phyloP scores from a whole-genome alignment of 176 grass and related monocot genomes.

The Ampelocalamus luodianensis region DNA sequence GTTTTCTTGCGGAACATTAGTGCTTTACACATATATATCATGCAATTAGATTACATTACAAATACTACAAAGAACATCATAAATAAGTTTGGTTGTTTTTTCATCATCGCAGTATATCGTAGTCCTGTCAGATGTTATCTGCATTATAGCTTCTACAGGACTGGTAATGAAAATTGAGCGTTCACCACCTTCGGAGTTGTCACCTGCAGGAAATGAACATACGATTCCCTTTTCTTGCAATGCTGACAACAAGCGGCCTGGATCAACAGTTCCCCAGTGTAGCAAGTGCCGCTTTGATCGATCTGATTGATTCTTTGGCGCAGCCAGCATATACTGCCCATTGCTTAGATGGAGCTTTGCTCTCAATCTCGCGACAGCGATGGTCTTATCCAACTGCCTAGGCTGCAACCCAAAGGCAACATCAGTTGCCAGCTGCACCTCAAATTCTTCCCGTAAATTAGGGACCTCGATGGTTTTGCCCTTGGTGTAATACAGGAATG shows the following conservation, averaged over 20 bases:
- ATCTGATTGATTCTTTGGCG: conserved; percentile 29
- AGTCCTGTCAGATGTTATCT: conserved; percentile 36
- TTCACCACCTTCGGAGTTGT: not conserved
- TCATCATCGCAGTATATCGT: conserved; percentile 63
- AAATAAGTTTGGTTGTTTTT: conserved; percentile 42
- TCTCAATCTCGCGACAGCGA: conserved; percentile 71
- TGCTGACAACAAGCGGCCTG: conserved; percentile 35
- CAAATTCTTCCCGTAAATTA: conserved; percentile 52
- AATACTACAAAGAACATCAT: conserved; percentile 52
- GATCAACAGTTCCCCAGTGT: conserved; percentile 61
- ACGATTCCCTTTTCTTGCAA: conserved; percentile 61
- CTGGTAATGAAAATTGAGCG: conserved; percentile 49
- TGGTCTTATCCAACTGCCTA: conserved; percentile 55
- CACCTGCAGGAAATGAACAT: conserved; percentile 43
- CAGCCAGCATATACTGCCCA: conserved; percentile 61
- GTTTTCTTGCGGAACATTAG: not conserved
- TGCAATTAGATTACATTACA: conserved; percentile 61
- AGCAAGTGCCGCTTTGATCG: conserved; percentile 52
- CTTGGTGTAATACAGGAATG: conserved; percentile 71
- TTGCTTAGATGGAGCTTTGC: conserved; percentile 65
- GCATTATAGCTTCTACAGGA: conserved; percentile 63
- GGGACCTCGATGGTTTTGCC: conserved; percentile 53
- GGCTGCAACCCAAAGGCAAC: conserved; percentile 62
- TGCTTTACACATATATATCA: not conserved
- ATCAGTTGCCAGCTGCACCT: conserved; percentile 52